Conservation (phyloP, 495 filamentous ascomycete genomes). For the Letharia lupina region DNA sequence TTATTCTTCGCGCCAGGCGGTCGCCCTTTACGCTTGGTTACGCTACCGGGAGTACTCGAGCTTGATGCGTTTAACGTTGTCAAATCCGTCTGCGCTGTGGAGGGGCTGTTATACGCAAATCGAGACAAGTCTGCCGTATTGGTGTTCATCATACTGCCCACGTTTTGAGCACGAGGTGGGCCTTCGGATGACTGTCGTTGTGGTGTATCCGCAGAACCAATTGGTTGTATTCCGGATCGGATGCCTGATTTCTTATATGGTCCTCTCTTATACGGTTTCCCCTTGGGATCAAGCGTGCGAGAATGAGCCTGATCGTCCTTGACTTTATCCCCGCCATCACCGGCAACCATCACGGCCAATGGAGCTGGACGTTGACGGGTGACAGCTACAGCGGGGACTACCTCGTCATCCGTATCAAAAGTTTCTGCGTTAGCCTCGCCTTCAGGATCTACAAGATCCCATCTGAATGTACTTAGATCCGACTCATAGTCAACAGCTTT, state of each 20-base stretch:
- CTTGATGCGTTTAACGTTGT: constrained; percentile 19
- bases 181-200: background rate
- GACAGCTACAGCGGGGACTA: background rate
- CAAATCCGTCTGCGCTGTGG: constrained; percentile 14
- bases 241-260: background rate
- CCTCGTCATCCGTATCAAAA: constrained; percentile 14
- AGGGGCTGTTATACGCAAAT: background rate
- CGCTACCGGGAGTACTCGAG: constrained; percentile 5
- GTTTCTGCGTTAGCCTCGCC: background rate
- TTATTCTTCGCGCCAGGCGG: constrained; percentile 20
- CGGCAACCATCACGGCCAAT: background rate
- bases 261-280: background rate
- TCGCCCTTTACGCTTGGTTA: constrained; percentile 15
- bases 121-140: background rate
- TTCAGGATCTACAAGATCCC: constrained; percentile 58
- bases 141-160: background rate
- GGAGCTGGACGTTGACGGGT: constrained; percentile 7
- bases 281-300: background rate
- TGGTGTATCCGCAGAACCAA: background rate
- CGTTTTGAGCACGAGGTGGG: background rate
- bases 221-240: background rate
- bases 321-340: background rate
- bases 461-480: constrained; percentile 56
- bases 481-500: constrained; percentile 32
- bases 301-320: background rate